phyloP scores from a whole-genome alignment of 208 protist species.

The Leishmania mexicana region DNA sequence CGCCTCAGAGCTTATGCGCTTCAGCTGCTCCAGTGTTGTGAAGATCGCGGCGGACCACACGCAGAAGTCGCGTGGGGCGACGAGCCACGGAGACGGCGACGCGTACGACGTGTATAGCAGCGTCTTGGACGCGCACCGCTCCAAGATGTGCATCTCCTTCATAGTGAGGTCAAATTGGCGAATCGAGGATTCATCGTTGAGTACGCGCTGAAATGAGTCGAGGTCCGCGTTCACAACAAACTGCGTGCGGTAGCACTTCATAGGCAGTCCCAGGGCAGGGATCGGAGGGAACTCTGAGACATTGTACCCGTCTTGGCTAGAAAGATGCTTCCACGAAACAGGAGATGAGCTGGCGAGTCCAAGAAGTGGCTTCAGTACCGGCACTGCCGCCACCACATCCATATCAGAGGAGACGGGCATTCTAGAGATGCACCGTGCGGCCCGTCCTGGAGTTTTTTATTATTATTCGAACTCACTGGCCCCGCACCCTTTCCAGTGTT shows the following conservation, averaged over 20 bases:
- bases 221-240: conserved; percentile 23
- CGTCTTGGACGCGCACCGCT: conserved; percentile 6
- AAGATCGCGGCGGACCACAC: conserved; percentile 21
- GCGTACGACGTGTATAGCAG: conserved; percentile 51
- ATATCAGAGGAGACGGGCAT: conserved; percentile 16
- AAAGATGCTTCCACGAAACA: conserved; percentile 13
- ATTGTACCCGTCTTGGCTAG: conserved; percentile 9
- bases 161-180: conserved; percentile 32
- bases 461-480: neutral
- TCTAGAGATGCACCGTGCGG: neutral
- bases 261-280: conserved; percentile 13
- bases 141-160: conserved; percentile 30
- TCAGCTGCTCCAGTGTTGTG: conserved; percentile 12
- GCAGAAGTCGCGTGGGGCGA: conserved; percentile 54
- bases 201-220: conserved; percentile 13
- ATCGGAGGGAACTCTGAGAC: conserved; percentile 12
- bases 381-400: conserved; percentile 17
- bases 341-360: neutral
- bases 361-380: conserved; percentile 23
- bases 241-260: conserved; percentile 37
- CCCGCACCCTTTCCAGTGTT: neutral
- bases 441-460: neutral
- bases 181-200: conserved; percentile 15
- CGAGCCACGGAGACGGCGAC: conserved; percentile 33
- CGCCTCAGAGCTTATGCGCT: neutral